Base-by-base conservation (phyloP, 1,139 yeast genomes). In the Pneumocystis oryctolagi region DNA sequence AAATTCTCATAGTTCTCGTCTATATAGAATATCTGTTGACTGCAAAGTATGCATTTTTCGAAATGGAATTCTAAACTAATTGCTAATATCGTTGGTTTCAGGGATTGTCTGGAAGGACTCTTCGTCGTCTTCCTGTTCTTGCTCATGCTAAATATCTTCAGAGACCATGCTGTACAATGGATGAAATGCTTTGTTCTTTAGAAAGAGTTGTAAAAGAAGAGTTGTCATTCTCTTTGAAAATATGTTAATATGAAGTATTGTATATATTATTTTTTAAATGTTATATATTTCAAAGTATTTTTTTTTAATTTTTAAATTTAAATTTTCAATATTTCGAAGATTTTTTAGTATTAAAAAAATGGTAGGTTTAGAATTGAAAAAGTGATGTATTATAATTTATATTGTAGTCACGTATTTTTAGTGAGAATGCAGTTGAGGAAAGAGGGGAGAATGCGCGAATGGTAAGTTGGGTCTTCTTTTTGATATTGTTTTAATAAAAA, bases 361-460 rank as follows among this genome's bases (percentile, higher is more conserved):
- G 55, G 55, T 47, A 47, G 6, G 55, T 25, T 25, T 47, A 25
- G 55, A 47, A 47, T 47, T 25, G 3, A n/a, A 1, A 47, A 12
- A 28, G 14, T 40, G 18, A 40, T 18, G n/a, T 42, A 47, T 47
- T 25, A 20, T 47, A 47, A 47, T 47, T 28, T 25, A 25, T 25
- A 47, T 47, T 47, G 9, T 20, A 47, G 55, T 25, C 55, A 47
- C 69, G 67, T 56, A 90, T 92, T 72, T 89, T 92, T 77, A 96
- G 96, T 66, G 98, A 94, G 74, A 96, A 92, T 75, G 97, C 94
- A 64, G 85, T 94, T 8, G 98, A 92, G 75, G 98, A 92, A 76
- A 82, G 97, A 70, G 98, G 94, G 56, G 98, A 92, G 75, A 90
- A 90, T 76, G 98, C 98, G 62, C 89, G 97, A 66, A 68, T 61